Percentiles rank a stretch among this genome's conserved stretches.
phyloP scores from a whole-genome alignment of 768 basidiomycete genomes.

The Podaxis mareebaensis region DNA sequence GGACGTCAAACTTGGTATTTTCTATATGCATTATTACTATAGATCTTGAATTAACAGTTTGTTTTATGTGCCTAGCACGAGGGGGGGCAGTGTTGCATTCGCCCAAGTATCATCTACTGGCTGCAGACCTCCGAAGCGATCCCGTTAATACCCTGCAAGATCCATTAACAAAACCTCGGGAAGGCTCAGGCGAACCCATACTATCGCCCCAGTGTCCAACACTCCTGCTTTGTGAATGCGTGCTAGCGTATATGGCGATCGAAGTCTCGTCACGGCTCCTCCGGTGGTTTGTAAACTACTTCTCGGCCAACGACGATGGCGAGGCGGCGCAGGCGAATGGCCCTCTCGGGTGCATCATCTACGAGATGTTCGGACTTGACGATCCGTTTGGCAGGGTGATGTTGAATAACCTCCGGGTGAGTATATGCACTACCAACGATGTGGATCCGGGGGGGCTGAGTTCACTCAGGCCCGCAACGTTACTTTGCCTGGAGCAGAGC shows the following conservation, averaged over 20 bases:
- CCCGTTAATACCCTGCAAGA: slow-evolving; percentile 46
- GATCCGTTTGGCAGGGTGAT: slow-evolving; percentile 94
- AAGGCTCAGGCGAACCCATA: slow-evolving; percentile 26
- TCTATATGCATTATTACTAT: neutral
- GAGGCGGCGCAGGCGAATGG: slow-evolving; percentile 18
- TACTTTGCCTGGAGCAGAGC: slow-evolving; percentile 67
- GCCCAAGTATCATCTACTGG: slow-evolving; percentile 65
- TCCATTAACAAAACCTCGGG: slow-evolving; percentile 24
- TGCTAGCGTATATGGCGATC: slow-evolving; percentile 84
- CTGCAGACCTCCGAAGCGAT: slow-evolving; percentile 71
- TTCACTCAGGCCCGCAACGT: slow-evolving; percentile 64
- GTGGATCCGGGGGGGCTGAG: neutral
- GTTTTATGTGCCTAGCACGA: slow-evolving; percentile 38
- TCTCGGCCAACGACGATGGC: slow-evolving; percentile 26
- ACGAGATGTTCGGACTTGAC: slow-evolving; percentile 91
- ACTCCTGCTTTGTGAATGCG: slow-evolving; percentile 89
- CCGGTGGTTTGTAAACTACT: slow-evolving; percentile 70
- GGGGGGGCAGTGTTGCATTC: slow-evolving; percentile 64
- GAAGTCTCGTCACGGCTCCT: slow-evolving; percentile 58
- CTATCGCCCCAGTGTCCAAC: slow-evolving; percentile 73
- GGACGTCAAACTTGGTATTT: slow-evolving; percentile 45
- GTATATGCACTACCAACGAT: slow-evolving; percentile 16
- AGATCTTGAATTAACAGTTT: slow-evolving; percentile 9
- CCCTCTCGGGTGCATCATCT: slow-evolving; percentile 63
- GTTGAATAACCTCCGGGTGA: slow-evolving; percentile 81